A percentile compares a stretch with the other conserved stretches of the same genome.
Conservation (phyloP, 2,329 filamentous ascomycete species). For the Talaromyces sp. region DNA sequence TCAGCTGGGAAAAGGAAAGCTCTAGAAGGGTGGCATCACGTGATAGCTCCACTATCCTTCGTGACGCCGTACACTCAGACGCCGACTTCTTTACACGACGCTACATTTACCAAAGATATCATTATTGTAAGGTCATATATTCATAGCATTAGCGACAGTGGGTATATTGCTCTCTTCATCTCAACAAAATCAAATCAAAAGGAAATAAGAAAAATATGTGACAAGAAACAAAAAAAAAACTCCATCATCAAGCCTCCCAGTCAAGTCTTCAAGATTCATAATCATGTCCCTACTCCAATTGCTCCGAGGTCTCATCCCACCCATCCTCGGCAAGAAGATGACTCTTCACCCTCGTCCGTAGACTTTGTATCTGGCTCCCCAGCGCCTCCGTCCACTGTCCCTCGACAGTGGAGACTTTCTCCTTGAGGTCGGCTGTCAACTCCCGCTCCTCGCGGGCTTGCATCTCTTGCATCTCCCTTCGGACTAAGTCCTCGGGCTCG, state of each 20-base stretch:
- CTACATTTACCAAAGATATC: too few species aligned
- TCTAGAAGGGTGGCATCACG: conserved; percentile 30
- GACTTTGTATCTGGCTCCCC: conserved; percentile 69
- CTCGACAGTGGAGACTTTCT: conserved; percentile 86
- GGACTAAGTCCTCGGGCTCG: conserved; percentile 41
- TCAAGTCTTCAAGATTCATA: background rate
- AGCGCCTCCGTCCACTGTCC: conserved; percentile 86
- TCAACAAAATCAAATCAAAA: background rate
- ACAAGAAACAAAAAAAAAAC: conserved; percentile 5
- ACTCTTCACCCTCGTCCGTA: conserved; percentile 70
- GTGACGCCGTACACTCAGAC: too few species aligned
- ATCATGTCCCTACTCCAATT: conserved; percentile 38
- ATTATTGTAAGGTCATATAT: background rate
- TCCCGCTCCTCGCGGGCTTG: conserved; percentile 64
- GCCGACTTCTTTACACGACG: too few species aligned
- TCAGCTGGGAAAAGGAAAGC: conserved; percentile 30
- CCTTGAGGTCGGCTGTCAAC: conserved; percentile 83
- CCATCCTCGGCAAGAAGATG: conserved; percentile 76
- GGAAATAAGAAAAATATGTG: background rate
- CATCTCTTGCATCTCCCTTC: conserved; percentile 54
- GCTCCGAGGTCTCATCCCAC: conserved; percentile 72
- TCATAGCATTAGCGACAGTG: conserved; percentile 15
- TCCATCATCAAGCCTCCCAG: conserved; percentile 3
- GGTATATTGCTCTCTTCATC: conserved; percentile 16
- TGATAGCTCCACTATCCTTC: background rate